Percentiles rank a stretch among this genome's conserved stretches.
Evolutionary conservation across 306 rosid genomes (phyloP).

Genomic region (Castanea sativa): DNA sequence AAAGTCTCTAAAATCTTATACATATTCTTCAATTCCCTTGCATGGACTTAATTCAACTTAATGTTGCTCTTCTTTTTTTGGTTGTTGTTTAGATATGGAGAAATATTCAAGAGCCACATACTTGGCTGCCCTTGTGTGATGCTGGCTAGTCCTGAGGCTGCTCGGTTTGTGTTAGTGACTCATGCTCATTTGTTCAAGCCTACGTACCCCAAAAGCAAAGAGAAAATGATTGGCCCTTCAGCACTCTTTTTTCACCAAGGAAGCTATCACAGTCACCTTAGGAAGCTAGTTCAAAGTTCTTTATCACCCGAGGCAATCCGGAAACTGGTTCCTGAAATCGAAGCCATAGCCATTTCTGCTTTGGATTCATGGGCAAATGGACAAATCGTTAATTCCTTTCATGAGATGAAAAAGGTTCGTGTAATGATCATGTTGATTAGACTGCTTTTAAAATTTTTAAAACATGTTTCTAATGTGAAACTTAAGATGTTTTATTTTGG

Average conservation of each 20-base stretch:
- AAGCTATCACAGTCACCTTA: slow-evolving; percentile 53
- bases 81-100: slow-evolving; percentile 62
- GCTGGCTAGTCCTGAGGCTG: slow-evolving; percentile 83
- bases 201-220: slow-evolving; percentile 88
- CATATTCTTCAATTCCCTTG: not conserved
- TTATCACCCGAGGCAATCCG: slow-evolving; percentile 52
- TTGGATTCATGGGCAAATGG: slow-evolving; percentile 59
- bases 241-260: slow-evolving; percentile 95
- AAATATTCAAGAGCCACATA: slow-evolving; percentile 70
- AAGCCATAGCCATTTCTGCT: slow-evolving; percentile 50
- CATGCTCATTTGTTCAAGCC: slow-evolving; percentile 83
- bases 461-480: slow-evolving; percentile 15
- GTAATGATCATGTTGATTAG: not conserved
- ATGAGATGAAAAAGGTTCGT: slow-evolving; percentile 75
- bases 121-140: slow-evolving; percentile 82
- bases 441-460: not conserved
- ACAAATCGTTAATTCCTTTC: slow-evolving; percentile 47
- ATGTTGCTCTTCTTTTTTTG: not conserved
- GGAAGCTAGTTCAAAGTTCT: slow-evolving; percentile 67
- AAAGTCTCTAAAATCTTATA: not conserved
- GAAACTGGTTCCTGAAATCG: slow-evolving; percentile 45
- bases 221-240: slow-evolving; percentile 77
- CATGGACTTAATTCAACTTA: slow-evolving; percentile 1
- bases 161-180: slow-evolving; percentile 74
- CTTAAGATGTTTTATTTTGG: not conserved